A percentile compares a stretch with the other conserved stretches of the same genome.
phyloP scores from a whole-genome alignment of 2,329 filamentous ascomycete genomes.

The Fusarium sp. region DNA sequence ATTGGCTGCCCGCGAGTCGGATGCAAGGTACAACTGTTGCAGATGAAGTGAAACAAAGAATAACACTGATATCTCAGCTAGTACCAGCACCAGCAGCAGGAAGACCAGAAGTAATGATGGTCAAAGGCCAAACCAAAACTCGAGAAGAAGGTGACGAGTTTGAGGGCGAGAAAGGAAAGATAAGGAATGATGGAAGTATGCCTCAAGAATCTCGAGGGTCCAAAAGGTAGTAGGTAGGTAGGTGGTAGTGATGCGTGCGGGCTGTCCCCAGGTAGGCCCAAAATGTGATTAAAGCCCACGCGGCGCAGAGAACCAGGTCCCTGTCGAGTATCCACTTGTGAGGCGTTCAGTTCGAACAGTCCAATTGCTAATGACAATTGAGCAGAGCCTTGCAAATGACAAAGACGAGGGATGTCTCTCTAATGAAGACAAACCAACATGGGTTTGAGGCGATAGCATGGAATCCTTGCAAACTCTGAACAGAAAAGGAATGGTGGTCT shows the following conservation, averaged over 20 bases:
- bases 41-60: constrained; percentile 8
- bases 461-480: constrained; percentile 30
- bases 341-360: constrained; percentile 38
- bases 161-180: constrained; percentile 30
- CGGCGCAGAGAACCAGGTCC: constrained; percentile 40
- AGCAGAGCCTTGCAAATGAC: constrained; percentile 42
- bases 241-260: constrained; percentile 34
- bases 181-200: constrained; percentile 28
- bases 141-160: constrained; percentile 17
- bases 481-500: constrained; percentile 32
- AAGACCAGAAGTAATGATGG: constrained; percentile 34
- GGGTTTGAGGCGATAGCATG: constrained; percentile 33
- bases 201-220: constrained; percentile 33
- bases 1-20: constrained; percentile 8
- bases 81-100: constrained; percentile 40
- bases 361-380: constrained; percentile 36
- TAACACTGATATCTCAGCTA: constrained; percentile 32
- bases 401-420: constrained; percentile 32
- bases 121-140: constrained; percentile 33
- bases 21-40: constrained; percentile 16
- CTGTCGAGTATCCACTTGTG: constrained; percentile 44
- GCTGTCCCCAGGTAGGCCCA: constrained; percentile 30
- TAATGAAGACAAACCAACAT: constrained; percentile 29
- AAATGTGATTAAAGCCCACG: constrained; percentile 44
- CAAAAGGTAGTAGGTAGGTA: constrained; percentile 17